phyloP scores from a whole-genome alignment of 805 yeast species.

The Cyberlindnera lachancei region DNA sequence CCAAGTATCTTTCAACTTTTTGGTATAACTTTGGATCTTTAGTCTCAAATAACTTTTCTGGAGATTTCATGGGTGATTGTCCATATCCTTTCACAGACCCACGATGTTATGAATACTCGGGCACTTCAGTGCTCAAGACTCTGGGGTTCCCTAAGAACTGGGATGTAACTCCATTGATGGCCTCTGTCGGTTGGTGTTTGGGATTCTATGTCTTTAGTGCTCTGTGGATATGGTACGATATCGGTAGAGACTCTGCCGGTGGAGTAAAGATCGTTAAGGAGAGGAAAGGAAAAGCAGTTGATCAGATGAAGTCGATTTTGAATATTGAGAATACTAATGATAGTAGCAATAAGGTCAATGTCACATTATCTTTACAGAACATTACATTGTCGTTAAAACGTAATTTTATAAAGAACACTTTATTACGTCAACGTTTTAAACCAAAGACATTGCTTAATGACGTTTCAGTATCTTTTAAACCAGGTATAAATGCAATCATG shows the following conservation, averaged over 20 bases:
- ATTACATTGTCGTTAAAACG: slow-evolving; percentile 11
- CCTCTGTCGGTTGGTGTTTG: slow-evolving; percentile 48
- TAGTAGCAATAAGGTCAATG: background rate
- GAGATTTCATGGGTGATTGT: slow-evolving; percentile 56
- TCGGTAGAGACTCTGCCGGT: slow-evolving; percentile 22
- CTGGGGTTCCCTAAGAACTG: slow-evolving; percentile 61
- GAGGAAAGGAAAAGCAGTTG: slow-evolving; percentile 4
- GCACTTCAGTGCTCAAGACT: slow-evolving; percentile 42
- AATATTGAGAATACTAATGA: background rate
- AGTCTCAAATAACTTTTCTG: slow-evolving; percentile 57
- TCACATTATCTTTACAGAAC: slow-evolving; percentile 5
- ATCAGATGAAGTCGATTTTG: background rate
- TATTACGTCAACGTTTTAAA: slow-evolving; percentile 3
- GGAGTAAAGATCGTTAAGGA: slow-evolving; percentile 18
- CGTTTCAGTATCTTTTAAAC: slow-evolving; percentile 58
- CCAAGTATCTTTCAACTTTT: slow-evolving; percentile 63
- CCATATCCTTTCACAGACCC: slow-evolving; percentile 45
- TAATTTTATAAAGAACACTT: slow-evolving; percentile 2
- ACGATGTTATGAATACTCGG: slow-evolving; percentile 44
- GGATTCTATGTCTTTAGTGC: slow-evolving; percentile 47
- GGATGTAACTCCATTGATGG: slow-evolving; percentile 58
- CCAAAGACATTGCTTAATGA: slow-evolving; percentile 21
- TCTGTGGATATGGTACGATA: slow-evolving; percentile 36
- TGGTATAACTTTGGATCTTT: slow-evolving; percentile 77
- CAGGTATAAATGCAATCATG: slow-evolving; percentile 68